Conservation (phyloP, 2,329 filamentous ascomycete species). For the Claviceps capensis region DNA sequence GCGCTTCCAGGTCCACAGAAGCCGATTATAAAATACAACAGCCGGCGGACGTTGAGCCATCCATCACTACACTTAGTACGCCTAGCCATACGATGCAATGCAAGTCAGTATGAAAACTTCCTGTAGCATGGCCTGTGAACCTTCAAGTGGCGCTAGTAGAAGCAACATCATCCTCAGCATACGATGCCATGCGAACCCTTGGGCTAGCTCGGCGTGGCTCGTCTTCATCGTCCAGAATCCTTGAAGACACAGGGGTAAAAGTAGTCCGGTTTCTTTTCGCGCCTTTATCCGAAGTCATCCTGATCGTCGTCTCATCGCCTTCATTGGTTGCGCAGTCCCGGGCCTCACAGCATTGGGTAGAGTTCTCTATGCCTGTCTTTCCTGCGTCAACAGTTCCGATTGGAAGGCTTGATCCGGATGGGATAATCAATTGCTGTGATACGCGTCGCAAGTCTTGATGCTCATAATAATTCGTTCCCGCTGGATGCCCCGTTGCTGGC, state of each 20-base stretch:
- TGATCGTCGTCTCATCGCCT: background rate
- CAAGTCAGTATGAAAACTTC: background rate
- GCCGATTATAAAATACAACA: background rate
- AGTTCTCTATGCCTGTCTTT: background rate
- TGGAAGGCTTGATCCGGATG: slow-evolving; percentile 11
- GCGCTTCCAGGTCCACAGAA: background rate
- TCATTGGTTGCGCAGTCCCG: background rate
- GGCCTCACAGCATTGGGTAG: background rate
- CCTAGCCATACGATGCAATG: background rate
- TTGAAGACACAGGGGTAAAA: slow-evolving; percentile 32
- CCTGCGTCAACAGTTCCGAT: slow-evolving; percentile 1
- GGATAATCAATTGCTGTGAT: slow-evolving; percentile 24
- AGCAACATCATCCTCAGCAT: slow-evolving; percentile 3
- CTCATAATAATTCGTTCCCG: slow-evolving; percentile 7
- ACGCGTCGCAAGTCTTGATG: slow-evolving; percentile 25
- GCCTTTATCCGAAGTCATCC: slow-evolving; percentile 18
- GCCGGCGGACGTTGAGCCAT: background rate
- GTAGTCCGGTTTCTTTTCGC: slow-evolving; percentile 29
- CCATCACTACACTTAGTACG: no score
- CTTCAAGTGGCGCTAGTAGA: background rate
- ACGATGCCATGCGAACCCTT: slow-evolving; percentile 11
- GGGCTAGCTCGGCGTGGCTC: slow-evolving; percentile 24
- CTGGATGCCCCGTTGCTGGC: slow-evolving; percentile 10
- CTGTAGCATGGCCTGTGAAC: background rate
- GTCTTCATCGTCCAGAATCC: slow-evolving; percentile 33